These are phyloP conservation scores for Cylindrotheca closterium DNA, from an alignment of 108 stramenopile genomes.

Conservation along the genomic window DNA sequence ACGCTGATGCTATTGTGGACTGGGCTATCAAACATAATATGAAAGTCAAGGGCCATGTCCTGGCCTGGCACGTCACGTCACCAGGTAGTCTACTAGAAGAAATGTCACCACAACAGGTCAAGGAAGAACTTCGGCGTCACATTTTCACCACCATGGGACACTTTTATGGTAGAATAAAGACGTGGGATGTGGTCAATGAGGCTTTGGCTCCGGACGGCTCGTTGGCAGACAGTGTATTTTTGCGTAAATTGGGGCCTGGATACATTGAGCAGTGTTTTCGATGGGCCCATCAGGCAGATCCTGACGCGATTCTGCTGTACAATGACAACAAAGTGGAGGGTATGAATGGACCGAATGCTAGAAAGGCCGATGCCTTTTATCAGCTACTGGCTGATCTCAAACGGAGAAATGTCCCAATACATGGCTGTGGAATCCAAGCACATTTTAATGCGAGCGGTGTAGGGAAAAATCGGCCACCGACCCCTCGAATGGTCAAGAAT, in stretches of 20 bases:
- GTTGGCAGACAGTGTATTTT: slow-evolving; percentile 87
- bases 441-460: slow-evolving; percentile 86
- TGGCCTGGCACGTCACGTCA: slow-evolving; percentile 87
- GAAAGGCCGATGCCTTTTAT: slow-evolving; percentile 86
- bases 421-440: slow-evolving; percentile 90
- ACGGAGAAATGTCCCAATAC: slow-evolving; percentile 73
- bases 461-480: slow-evolving; percentile 72
- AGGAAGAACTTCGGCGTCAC: slow-evolving; percentile 62
- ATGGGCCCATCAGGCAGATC: slow-evolving; percentile 94
- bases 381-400: slow-evolving; percentile 68
- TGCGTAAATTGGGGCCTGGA: slow-evolving; percentile 80
- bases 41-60: slow-evolving; percentile 88
- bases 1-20: slow-evolving; percentile 83
- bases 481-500: slow-evolving; percentile 86
- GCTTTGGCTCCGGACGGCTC: slow-evolving; percentile 81
- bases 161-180: slow-evolving; percentile 71
- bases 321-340: slow-evolving; percentile 96
- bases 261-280: slow-evolving; percentile 91
- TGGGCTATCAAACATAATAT: slow-evolving; percentile 73
- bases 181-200: slow-evolving; percentile 96
- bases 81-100: slow-evolving; percentile 60
- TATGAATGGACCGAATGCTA: slow-evolving; percentile 61
- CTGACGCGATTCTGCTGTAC: slow-evolving; percentile 82
- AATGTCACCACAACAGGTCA: slow-evolving; percentile 58
- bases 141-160: slow-evolving; percentile 88